phyloP scores from a whole-genome alignment of 1,284 basidiomycete genomes.

The Peniophora sp. region DNA sequence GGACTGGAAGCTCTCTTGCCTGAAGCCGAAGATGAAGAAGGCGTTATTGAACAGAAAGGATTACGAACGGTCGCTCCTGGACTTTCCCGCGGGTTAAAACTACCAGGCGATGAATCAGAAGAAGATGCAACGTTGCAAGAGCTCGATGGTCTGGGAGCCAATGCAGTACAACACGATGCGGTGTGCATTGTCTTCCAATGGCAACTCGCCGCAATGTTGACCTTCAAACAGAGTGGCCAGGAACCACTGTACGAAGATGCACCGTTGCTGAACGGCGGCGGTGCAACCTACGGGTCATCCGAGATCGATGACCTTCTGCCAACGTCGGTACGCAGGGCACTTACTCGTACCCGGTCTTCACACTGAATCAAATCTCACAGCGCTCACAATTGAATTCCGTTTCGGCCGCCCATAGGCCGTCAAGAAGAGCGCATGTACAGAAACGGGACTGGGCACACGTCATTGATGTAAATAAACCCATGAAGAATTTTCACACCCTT shows the following conservation, averaged over 20 bases:
- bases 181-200: background rate
- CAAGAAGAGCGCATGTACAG: constrained; percentile 38
- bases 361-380: constrained; percentile 8
- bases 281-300: constrained; percentile 13
- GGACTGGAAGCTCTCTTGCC: constrained; percentile 64
- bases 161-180: background rate
- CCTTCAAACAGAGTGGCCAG: constrained; percentile 8
- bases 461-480: constrained; percentile 86
- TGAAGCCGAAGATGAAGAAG: constrained; percentile 25
- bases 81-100: constrained; percentile 56
- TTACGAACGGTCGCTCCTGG: constrained; percentile 57
- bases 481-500: constrained; percentile 82
- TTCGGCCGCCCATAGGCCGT: constrained; percentile 28
- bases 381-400: constrained; percentile 49
- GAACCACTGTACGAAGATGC: constrained; percentile 9
- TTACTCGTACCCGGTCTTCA: constrained; percentile 1
- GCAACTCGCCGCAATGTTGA: constrained; percentile 23
- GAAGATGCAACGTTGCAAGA: constrained; percentile 31
- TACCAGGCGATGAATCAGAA: constrained; percentile 48
- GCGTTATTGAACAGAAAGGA: constrained; percentile 31
- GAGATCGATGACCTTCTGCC: constrained; percentile 83
- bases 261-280: constrained; percentile 11
- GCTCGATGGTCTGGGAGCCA: constrained; percentile 10
- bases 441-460: constrained; percentile 99
- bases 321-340: constrained; percentile 50